phyloP scores from a whole-genome alignment of 768 basidiomycete genomes.

The Amanita subjunquillea region DNA sequence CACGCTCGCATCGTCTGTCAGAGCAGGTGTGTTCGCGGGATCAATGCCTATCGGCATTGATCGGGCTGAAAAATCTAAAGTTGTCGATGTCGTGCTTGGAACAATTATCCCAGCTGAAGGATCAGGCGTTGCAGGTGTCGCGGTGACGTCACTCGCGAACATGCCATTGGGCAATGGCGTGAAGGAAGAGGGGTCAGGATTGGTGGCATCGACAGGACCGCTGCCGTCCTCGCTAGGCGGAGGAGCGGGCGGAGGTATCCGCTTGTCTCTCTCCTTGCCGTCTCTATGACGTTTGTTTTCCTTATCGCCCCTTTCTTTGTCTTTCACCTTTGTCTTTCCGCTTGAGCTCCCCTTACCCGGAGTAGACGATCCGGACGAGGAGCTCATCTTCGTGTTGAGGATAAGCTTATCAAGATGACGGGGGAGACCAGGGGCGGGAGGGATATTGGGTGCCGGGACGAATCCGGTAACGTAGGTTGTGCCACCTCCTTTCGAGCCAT shows the following conservation, averaged over 20 bases:
- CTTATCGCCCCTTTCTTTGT: conserved; percentile 6
- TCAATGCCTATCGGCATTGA: conserved; percentile 25
- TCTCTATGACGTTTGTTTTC: conserved; percentile 9
- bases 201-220: conserved; percentile 4
- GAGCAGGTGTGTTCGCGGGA: conserved; percentile 26
- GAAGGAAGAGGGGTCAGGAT: neutral
- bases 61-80: conserved; percentile 6
- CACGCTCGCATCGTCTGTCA: conserved; percentile 83
- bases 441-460: conserved; percentile 67
- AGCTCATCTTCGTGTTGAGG: conserved; percentile 46
- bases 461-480: conserved; percentile 24
- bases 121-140: conserved; percentile 4
- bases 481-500: conserved; percentile 10
- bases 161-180: neutral
- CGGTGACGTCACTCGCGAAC: conserved; percentile 4
- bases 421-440: conserved; percentile 81
- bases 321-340: conserved; percentile 15
- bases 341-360: conserved; percentile 5
- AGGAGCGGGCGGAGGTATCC: conserved; percentile 16
- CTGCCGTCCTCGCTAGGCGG: conserved; percentile 19
- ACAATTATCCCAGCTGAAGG: neutral
- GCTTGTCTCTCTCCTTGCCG: conserved; percentile 9
- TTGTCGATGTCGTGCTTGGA: neutral
- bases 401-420: conserved; percentile 92
- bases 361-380: conserved; percentile 11